Percentiles rank a stretch among this genome's conserved stretches.
Conservation (phyloP, 805 yeast genomes). For the Brettanomyces anomalus region DNA sequence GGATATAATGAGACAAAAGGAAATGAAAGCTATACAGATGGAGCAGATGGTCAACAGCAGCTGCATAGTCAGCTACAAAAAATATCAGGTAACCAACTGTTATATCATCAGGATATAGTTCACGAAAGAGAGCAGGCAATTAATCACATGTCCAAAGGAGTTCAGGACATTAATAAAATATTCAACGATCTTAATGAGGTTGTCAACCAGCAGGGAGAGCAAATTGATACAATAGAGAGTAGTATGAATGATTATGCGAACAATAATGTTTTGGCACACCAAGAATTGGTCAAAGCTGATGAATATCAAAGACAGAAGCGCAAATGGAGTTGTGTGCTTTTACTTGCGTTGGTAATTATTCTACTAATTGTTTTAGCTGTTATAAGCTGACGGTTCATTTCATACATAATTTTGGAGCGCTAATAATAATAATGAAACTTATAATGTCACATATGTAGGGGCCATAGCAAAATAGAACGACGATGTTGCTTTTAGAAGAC, state of each 20-base stretch:
- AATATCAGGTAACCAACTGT: conserved; percentile 37
- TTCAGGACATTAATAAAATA: conserved; percentile 76
- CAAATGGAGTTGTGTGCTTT: conserved; percentile 63
- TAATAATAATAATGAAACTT: too few relatives aligned
- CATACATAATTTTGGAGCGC: too few relatives aligned
- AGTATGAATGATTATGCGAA: conserved; percentile 56
- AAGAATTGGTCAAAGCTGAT: conserved; percentile 66
- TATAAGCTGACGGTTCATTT: conserved; percentile 27
- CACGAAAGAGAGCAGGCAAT: conserved; percentile 72
- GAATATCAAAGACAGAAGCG: conserved; percentile 61
- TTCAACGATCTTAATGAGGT: conserved; percentile 72
- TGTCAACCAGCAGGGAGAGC: conserved; percentile 78
- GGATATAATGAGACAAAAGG: not conserved
- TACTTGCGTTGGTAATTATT: conserved; percentile 50
- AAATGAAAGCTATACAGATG: conserved; percentile 6
- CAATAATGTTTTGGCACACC: conserved; percentile 61
- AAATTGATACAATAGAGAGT: conserved; percentile 76
- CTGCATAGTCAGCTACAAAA: conserved; percentile 28
- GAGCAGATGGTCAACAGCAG: conserved; percentile 21
- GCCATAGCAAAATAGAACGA: too few relatives aligned
- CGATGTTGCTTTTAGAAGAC: too few relatives aligned
- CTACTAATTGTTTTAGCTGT: conserved; percentile 52
- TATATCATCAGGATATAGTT: conserved; percentile 54
- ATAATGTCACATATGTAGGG: too few relatives aligned
- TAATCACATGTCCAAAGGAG: conserved; percentile 63